Evolutionary conservation across 1,139 yeast genomes (phyloP).

Genomic region (Geotrichum armillariae): DNA sequence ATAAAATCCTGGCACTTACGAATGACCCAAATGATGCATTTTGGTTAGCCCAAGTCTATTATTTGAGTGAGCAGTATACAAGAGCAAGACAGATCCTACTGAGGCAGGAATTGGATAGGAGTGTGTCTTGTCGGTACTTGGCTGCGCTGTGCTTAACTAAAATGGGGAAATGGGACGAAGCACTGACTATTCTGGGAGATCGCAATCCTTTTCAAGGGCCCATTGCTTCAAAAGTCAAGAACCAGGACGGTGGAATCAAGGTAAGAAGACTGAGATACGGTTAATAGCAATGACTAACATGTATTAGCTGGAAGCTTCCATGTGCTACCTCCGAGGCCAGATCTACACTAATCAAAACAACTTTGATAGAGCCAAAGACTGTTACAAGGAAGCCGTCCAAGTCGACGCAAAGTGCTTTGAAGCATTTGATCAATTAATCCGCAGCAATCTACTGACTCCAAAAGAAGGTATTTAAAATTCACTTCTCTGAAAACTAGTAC

Average conservation of each 20-base stretch:
- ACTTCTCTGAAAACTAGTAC: background rate
- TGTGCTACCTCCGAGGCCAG: slow-evolving; percentile 83
- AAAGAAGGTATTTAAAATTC: slow-evolving; percentile 51
- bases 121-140: slow-evolving; percentile 77
- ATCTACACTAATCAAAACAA: slow-evolving; percentile 82
- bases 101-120: slow-evolving; percentile 43
- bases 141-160: slow-evolving; percentile 76
- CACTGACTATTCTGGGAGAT: slow-evolving; percentile 83
- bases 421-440: slow-evolving; percentile 79
- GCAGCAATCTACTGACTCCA: slow-evolving; percentile 77
- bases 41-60: slow-evolving; percentile 93
- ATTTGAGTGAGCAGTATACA: slow-evolving; percentile 68
- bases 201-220: slow-evolving; percentile 58
- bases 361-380: slow-evolving; percentile 82
- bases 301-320: slow-evolving; percentile 72
- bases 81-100: slow-evolving; percentile 70
- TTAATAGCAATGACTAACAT: slow-evolving; percentile 26
- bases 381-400: slow-evolving; percentile 81
- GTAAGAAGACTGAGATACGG: background rate
- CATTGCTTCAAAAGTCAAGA: slow-evolving; percentile 17
- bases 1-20: slow-evolving; percentile 78
- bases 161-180: slow-evolving; percentile 84
- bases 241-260: slow-evolving; percentile 23
- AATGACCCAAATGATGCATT: slow-evolving; percentile 90
- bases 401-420: slow-evolving; percentile 93